phyloP scores from a whole-genome alignment of 805 yeast genomes.

The Priceomyces carsonii region DNA sequence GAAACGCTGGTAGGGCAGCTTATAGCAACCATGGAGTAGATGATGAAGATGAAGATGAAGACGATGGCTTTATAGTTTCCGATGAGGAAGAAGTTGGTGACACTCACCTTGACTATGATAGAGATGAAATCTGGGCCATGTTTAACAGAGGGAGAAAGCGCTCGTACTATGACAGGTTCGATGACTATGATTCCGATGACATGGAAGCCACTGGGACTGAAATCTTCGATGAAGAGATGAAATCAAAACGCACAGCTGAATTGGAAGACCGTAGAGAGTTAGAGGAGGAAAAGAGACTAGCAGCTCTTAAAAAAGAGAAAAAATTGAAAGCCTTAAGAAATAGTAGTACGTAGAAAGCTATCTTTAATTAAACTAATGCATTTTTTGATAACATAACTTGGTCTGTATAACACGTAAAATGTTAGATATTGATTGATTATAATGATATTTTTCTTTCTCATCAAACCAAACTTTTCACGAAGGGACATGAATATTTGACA shows the following conservation, averaged over 20 bases:
- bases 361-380: too few species aligned
- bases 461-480: too few species aligned
- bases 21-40: too few species aligned
- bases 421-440: too few species aligned
- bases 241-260: conserved; percentile 67
- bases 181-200: conserved; percentile 57
- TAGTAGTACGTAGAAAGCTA: too few species aligned
- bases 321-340: too few species aligned
- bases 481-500: too few species aligned
- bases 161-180: conserved; percentile 40
- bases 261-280: conserved; percentile 76
- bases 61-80: conserved; percentile 56
- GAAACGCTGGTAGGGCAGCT: too few species aligned
- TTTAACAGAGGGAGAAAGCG: conserved; percentile 67
- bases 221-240: conserved; percentile 76
- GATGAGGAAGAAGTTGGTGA: conserved; percentile 47
- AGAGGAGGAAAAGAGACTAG: conserved; percentile 51
- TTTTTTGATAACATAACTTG: too few species aligned
- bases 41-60: conserved; percentile 34
- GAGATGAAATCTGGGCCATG: conserved; percentile 89
- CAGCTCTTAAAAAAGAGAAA: conserved; percentile 25
- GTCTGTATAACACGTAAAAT: too few species aligned
- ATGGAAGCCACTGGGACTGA: conserved; percentile 97
- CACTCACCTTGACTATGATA: conserved; percentile 54
- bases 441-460: too few species aligned